These are phyloP conservation scores for Talaromyces proteolyticus DNA, from an alignment of 495 filamentous ascomycete species.

Conservation along the genomic window DNA sequence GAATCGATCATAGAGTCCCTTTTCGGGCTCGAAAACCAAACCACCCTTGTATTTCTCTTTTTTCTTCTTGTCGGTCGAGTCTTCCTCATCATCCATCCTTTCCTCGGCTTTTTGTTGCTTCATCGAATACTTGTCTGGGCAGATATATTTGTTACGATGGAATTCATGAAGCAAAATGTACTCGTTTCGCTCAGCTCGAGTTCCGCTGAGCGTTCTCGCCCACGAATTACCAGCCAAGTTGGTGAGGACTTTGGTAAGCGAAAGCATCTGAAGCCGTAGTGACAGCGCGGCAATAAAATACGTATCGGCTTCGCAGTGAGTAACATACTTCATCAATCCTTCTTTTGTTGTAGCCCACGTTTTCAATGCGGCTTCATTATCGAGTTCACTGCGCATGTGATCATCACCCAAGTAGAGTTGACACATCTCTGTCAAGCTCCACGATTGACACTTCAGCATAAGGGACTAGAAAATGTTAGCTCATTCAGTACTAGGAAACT, in stretches of 20 bases:
- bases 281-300: slow-evolving; percentile 92
- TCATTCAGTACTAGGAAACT: background rate
- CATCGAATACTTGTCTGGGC: slow-evolving; percentile 82
- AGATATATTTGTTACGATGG: slow-evolving; percentile 92
- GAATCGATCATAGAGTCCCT: slow-evolving; percentile 93
- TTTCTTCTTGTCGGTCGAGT: slow-evolving; percentile 72
- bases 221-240: slow-evolving; percentile 98
- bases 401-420: slow-evolving; percentile 72
- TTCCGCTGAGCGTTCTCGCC: slow-evolving; percentile 92
- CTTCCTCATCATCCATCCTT: slow-evolving; percentile 65
- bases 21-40: slow-evolving; percentile 96
- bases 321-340: slow-evolving; percentile 87
- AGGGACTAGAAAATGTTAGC: slow-evolving; percentile 55
- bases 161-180: slow-evolving; percentile 99
- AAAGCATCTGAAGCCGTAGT: slow-evolving; percentile 81
- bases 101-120: slow-evolving; percentile 62
- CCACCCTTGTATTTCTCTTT: slow-evolving; percentile 99
- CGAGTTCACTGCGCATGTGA: slow-evolving; percentile 68
- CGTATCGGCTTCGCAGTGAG: slow-evolving; percentile 89
- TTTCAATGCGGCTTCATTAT: slow-evolving; percentile 81
- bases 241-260: slow-evolving; percentile 89
- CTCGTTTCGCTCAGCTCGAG: slow-evolving; percentile 94
- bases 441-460: slow-evolving; percentile 95
- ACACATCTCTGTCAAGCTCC: slow-evolving; percentile 97
- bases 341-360: slow-evolving; percentile 79